These are phyloP conservation scores for Lophiotrema nucula DNA, from an alignment of 495 filamentous ascomycete genomes.

Conservation along the genomic window DNA sequence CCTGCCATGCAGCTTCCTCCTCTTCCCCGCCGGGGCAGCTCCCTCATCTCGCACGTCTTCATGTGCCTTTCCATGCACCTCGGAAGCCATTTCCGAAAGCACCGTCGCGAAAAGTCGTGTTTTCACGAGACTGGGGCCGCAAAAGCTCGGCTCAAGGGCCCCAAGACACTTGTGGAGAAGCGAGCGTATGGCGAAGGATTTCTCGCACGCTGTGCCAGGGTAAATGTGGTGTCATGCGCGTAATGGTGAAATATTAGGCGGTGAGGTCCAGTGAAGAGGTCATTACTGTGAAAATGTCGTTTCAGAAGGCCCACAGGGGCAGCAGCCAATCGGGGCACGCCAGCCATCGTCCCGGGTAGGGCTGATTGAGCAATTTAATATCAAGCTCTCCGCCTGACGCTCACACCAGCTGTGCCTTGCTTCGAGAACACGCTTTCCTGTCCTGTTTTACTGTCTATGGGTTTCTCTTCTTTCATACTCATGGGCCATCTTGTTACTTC, in stretches of 20 bases:
- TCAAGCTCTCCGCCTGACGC: no score
- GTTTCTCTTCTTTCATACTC: no score
- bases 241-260: not conserved
- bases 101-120: not conserved
- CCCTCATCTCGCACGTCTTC: not conserved
- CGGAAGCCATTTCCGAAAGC: constrained; percentile 19
- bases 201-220: no score
- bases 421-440: no score
- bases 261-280: not conserved
- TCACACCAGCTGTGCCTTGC: no score
- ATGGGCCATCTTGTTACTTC: no score
- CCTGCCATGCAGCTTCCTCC: constrained; percentile 69
- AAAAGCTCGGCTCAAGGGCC: not conserved
- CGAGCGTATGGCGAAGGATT: constrained; percentile 9
- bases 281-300: not conserved
- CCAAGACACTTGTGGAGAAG: not conserved
- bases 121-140: not conserved
- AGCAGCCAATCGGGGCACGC: no score
- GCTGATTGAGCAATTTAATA: no score
- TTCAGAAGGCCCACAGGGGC: not conserved
- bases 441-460: no score
- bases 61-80: not conserved
- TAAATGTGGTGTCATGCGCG: not conserved
- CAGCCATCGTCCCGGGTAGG: no score
- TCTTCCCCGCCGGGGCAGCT: not conserved